phyloP scores from a whole-genome alignment of 1,139 yeast genomes.

The Entelexis sorbosivorans region DNA sequence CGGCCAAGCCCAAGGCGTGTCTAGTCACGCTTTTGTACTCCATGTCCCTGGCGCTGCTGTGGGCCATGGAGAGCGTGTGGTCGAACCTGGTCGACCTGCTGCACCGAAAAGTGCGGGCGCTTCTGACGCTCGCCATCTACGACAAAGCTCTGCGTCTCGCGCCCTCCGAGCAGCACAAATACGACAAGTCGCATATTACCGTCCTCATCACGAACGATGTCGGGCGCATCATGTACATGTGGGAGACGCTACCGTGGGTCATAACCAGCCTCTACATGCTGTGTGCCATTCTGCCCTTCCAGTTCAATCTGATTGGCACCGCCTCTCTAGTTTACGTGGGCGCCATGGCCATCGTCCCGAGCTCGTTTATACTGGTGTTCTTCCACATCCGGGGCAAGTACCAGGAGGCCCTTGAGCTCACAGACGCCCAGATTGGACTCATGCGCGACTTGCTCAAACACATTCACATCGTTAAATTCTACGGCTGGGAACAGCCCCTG shows the following conservation, averaged over 20 bases:
- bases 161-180: background rate
- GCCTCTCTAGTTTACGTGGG: background rate
- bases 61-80: background rate
- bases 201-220: conserved; percentile 8
- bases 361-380: background rate
- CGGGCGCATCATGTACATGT: background rate
- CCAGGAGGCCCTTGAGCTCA: conserved; percentile 21
- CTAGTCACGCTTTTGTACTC: background rate
- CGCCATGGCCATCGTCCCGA: background rate
- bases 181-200: conserved; percentile 5
- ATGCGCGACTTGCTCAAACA: conserved; percentile 55
- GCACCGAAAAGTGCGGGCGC: background rate
- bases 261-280: background rate
- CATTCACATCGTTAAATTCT: conserved; percentile 56
- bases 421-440: conserved; percentile 49
- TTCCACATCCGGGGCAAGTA: background rate
- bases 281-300: background rate
- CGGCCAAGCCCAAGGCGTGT: background rate
- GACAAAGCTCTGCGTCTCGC: conserved; percentile 5
- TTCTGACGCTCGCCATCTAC: conserved; percentile 6
- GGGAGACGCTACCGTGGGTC: background rate
- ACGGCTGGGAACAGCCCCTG: conserved; percentile 66
- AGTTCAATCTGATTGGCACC: conserved; percentile 4
- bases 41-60: background rate
- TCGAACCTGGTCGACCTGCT: background rate